These are phyloP conservation scores for Metschnikowia lochheadii DNA, from an alignment of 805 yeast species.

Conservation along the genomic window DNA sequence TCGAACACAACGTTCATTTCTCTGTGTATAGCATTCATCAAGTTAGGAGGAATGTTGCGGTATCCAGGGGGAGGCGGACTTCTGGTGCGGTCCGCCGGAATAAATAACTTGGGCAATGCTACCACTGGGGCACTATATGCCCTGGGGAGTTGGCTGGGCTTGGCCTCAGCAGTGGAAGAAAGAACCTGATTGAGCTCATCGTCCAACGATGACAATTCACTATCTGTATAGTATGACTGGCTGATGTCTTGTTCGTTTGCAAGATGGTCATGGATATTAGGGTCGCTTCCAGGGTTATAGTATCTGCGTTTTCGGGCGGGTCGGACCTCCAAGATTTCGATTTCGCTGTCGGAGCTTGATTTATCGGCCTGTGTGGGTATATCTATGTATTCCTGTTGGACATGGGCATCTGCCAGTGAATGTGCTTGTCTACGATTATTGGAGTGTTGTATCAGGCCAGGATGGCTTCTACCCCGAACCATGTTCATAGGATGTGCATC, in stretches of 20 bases:
- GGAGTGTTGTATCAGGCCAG: background rate
- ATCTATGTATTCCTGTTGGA: background rate
- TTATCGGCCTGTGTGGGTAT: background rate
- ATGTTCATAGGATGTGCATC: too few species aligned
- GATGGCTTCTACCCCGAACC: too few species aligned
- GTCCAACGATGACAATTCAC: conserved; percentile 15
- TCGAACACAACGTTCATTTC: conserved; percentile 25
- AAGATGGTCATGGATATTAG: background rate
- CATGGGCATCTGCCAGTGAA: too few species aligned
- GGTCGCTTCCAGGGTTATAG: background rate
- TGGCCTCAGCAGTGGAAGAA: background rate
- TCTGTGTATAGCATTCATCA: conserved; percentile 24
- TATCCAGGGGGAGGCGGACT: conserved; percentile 20
- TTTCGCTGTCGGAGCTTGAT: conserved; percentile 11
- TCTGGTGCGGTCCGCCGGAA: conserved; percentile 5
- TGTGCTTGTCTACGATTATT: background rate
- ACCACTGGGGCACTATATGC: background rate
- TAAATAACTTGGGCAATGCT: conserved; percentile 8
- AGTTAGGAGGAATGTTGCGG: conserved; percentile 27
- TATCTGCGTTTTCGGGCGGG: background rate
- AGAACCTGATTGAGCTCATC: conserved; percentile 14
- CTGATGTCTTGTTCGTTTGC: background rate
- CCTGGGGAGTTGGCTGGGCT: background rate
- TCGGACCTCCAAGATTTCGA: conserved; percentile 17
- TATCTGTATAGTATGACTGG: conserved; percentile 5